These are phyloP conservation scores for Candida khao-thaluensis DNA, from an alignment of 805 yeast genomes.

Conservation along the genomic window DNA sequence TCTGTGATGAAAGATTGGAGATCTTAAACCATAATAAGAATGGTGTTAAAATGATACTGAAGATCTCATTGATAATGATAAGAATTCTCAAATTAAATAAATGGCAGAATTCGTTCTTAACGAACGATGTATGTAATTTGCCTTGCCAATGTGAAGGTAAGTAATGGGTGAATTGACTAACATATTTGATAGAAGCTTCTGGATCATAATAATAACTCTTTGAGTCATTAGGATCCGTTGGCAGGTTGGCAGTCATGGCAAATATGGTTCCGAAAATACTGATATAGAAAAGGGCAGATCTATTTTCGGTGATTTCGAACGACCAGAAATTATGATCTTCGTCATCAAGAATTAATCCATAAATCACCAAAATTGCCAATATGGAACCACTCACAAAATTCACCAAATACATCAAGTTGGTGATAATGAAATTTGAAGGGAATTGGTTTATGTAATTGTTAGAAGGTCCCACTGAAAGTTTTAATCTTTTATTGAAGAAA, in stretches of 20 bases:
- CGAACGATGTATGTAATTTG: slow-evolving; percentile 76
- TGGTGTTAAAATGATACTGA: slow-evolving; percentile 82
- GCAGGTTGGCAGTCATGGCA: slow-evolving; percentile 63
- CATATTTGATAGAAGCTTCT: slow-evolving; percentile 76
- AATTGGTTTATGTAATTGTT: slow-evolving; percentile 84
- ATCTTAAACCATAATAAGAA: slow-evolving; percentile 84
- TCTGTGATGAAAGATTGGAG: slow-evolving; percentile 68
- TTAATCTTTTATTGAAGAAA: slow-evolving; percentile 75
- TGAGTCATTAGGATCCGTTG: slow-evolving; percentile 11
- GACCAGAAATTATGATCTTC: slow-evolving; percentile 76
- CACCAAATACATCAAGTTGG: slow-evolving; percentile 36
- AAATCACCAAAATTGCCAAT: slow-evolving; percentile 68
- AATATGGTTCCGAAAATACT: slow-evolving; percentile 85
- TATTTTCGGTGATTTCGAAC: slow-evolving; percentile 80
- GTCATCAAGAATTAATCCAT: slow-evolving; percentile 79
- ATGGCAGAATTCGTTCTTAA: slow-evolving; percentile 77
- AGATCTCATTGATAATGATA: slow-evolving; percentile 70
- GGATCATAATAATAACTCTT: slow-evolving; percentile 76
- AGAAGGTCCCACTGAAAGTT: slow-evolving; percentile 76
- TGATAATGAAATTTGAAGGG: slow-evolving; percentile 64
- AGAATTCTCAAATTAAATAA: slow-evolving; percentile 73
- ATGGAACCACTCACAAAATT: slow-evolving; percentile 82
- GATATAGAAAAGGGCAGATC: slow-evolving; percentile 82
- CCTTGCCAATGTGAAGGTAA: slow-evolving; percentile 87
- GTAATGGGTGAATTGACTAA: slow-evolving; percentile 87